These are phyloP conservation scores for Botryotinia convoluta DNA, from an alignment of 2,329 filamentous ascomycete species.

Conservation along the genomic window DNA sequence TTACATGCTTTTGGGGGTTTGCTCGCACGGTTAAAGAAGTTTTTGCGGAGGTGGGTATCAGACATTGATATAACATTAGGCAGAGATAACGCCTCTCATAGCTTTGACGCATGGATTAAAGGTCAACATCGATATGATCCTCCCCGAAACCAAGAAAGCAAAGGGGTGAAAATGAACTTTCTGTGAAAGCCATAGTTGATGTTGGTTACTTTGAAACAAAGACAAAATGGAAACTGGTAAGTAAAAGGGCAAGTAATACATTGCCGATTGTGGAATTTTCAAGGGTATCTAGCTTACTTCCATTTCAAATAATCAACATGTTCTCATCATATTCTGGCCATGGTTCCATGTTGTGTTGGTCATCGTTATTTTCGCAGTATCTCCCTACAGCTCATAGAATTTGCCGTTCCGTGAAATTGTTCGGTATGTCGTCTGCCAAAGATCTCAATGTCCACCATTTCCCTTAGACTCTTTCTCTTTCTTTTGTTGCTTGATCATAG, in stretches of 20 bases:
- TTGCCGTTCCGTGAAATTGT: neutral
- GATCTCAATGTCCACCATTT: slow-evolving; percentile 5
- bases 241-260: neutral
- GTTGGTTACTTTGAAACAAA: neutral
- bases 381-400: neutral
- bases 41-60: neutral
- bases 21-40: neutral
- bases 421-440: neutral
- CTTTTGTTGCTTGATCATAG: slow-evolving; percentile 45
- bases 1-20: neutral
- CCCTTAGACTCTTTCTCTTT: slow-evolving; percentile 39
- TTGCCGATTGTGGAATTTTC: neutral
- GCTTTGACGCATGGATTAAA: neutral
- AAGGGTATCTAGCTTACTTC: neutral
- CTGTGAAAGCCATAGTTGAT: neutral
- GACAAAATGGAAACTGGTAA: neutral
- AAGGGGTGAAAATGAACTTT: neutral
- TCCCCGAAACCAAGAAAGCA: neutral
- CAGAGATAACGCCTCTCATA: neutral
- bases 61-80: neutral
- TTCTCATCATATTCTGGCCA: neutral
- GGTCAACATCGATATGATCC: neutral
- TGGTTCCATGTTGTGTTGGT: neutral
- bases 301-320: neutral
- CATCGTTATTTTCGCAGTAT: neutral